A percentile compares a stretch with the other conserved stretches of the same genome.
Evolutionary conservation across 2,329 filamentous ascomycete species (phyloP).

Genomic region (Penicillium sp.): DNA sequence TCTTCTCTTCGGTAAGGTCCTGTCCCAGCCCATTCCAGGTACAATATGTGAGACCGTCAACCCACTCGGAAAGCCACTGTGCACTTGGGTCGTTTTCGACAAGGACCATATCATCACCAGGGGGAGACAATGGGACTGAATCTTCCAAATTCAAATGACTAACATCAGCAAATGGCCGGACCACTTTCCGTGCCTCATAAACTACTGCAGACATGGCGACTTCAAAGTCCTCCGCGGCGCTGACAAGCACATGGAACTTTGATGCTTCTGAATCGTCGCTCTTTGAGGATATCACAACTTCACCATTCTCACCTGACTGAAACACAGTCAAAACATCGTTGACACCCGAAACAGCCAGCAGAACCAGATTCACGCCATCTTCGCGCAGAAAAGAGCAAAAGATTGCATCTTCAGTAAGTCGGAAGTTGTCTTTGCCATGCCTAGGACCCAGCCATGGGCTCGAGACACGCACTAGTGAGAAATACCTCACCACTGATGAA

Average conservation of each 20-base stretch:
- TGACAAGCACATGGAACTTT: conserved; percentile 63
- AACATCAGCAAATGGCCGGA: conserved; percentile 36
- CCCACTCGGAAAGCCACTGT: conserved; percentile 80
- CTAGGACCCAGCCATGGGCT: conserved; percentile 84
- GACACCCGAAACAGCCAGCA: conserved; percentile 74
- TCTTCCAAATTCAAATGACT: conserved; percentile 13
- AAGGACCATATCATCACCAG: conserved; percentile 42
- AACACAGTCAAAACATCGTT: conserved; percentile 69
- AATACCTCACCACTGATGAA: conserved; percentile 68
- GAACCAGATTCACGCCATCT: conserved; percentile 70
- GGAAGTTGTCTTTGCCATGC: conserved; percentile 68
- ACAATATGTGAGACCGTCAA: conserved; percentile 89
- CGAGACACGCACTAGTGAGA: conserved; percentile 75
- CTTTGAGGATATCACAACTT: conserved; percentile 64
- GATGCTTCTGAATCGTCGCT: conserved; percentile 64
- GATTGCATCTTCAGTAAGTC: conserved; percentile 72
- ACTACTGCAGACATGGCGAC: conserved; percentile 74
- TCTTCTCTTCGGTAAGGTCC: conserved; percentile 73
- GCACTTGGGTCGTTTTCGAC: conserved; percentile 42
- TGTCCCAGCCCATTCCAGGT: conserved; percentile 96
- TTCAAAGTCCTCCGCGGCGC: conserved; percentile 70
- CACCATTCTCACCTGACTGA: conserved; percentile 61
- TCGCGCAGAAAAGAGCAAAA: conserved; percentile 72
- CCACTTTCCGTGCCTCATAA: conserved; percentile 75
- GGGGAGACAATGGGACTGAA: conserved; percentile 29